Evolutionary conservation across 73 alveolate genomes (phyloP).

Genomic region (Stentor coeruleus): DNA sequence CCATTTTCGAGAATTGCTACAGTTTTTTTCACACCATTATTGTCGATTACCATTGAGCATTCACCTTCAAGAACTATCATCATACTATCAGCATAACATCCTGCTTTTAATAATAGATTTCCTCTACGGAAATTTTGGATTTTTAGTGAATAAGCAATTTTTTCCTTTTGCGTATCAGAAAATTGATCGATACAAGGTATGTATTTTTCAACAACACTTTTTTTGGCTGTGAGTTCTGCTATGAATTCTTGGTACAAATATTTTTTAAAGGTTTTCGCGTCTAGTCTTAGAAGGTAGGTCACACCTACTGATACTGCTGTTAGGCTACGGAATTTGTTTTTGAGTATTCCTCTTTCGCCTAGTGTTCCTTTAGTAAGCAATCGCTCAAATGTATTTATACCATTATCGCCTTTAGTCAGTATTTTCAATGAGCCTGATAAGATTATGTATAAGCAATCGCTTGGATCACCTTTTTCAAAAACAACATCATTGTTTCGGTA

Average conservation of each 20-base stretch:
- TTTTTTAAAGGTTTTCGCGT: neutral
- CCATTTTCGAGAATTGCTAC: constrained; percentile 8
- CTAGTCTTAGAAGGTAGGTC: neutral
- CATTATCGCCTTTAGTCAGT: neutral
- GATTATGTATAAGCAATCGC: neutral
- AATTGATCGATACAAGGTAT: neutral
- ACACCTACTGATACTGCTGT: neutral
- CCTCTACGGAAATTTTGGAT: neutral
- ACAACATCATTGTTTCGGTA: too few relatives aligned
- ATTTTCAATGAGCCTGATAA: neutral
- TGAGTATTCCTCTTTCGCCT: constrained; percentile 7
- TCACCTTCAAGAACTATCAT: neutral
- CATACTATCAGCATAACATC: neutral
- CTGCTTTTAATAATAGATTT: neutral
- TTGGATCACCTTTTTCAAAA: neutral
- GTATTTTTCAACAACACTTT: neutral
- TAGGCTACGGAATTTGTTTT: neutral
- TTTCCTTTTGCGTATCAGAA: neutral
- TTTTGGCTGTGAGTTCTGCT: neutral
- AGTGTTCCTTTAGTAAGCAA: neutral
- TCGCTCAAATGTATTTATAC: neutral
- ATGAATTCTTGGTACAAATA: neutral
- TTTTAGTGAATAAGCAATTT: neutral
- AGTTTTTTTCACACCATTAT: neutral
- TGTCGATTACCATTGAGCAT: neutral